Evolutionary conservation across 345 rosid species (phyloP).

Genomic region (Salix exigua): DNA sequence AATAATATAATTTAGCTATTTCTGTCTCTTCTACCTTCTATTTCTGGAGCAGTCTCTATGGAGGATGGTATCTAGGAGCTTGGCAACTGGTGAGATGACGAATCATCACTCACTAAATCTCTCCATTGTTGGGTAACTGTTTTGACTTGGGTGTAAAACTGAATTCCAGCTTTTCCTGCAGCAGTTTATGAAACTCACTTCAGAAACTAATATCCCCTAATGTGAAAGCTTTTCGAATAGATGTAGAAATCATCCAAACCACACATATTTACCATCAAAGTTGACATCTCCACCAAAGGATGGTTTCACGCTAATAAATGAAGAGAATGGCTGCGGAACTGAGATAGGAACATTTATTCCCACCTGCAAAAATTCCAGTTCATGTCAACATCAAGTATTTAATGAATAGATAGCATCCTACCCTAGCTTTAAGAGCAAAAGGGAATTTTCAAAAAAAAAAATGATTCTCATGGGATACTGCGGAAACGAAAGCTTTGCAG

Average conservation of each 20-base stretch:
- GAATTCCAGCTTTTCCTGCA: constrained; percentile 51
- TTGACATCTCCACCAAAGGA: constrained; percentile 44
- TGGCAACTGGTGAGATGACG: constrained; percentile 14
- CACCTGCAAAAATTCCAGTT: constrained; percentile 34
- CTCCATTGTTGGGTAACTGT: constrained; percentile 56
- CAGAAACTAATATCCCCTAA: background rate
- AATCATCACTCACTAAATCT: constrained; percentile 24
- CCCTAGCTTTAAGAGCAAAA: too few relatives aligned
- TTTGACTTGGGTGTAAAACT: constrained; percentile 53
- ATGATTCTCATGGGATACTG: background rate
- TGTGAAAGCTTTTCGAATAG: background rate
- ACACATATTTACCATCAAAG: constrained; percentile 40
- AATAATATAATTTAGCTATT: background rate
- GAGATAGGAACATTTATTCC: constrained; percentile 55
- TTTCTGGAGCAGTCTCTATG: background rate
- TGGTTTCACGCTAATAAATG: constrained; percentile 41
- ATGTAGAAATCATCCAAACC: background rate
- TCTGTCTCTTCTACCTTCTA: background rate
- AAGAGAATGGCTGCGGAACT: constrained; percentile 40
- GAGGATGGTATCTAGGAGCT: constrained; percentile 6
- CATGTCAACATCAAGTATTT: background rate
- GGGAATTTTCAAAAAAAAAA: background rate
- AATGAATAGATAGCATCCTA: background rate
- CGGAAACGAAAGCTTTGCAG: background rate
- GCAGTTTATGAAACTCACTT: background rate